Evolutionary conservation across 2,329 filamentous ascomycete genomes (phyloP).

Genomic region (Cordyceps pruinosa): DNA sequence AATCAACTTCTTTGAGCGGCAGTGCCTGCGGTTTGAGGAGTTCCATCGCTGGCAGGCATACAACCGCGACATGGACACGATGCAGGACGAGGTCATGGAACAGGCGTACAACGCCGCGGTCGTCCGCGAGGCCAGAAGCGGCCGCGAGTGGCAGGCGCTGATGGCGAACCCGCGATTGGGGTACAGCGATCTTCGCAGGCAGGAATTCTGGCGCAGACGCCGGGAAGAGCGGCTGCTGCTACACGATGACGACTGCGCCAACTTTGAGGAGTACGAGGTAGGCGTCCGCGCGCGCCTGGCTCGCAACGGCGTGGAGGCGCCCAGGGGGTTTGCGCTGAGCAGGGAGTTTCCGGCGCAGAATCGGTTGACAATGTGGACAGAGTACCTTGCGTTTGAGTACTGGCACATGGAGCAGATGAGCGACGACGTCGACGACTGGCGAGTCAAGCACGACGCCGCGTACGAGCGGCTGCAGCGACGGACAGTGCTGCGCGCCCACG

Average conservation of each 20-base stretch:
- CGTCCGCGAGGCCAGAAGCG: background rate
- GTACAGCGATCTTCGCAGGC: background rate
- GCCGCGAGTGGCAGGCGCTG: background rate
- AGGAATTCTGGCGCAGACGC: background rate
- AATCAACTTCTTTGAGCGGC: background rate
- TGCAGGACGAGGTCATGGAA: constrained; percentile 72
- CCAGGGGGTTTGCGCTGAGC: background rate
- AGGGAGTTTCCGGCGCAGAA: constrained; percentile 16
- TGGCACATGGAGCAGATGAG: constrained; percentile 13
- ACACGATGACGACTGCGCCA: background rate
- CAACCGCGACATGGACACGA: constrained; percentile 48
- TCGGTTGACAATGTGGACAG: constrained; percentile 27
- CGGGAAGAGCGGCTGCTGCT: background rate
- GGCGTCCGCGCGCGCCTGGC: background rate
- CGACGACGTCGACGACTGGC: background rate
- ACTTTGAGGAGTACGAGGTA: background rate
- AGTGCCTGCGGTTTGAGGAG: background rate
- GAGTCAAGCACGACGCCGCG: background rate
- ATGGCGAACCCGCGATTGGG: too few species aligned
- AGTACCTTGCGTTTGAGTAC: constrained; percentile 24
- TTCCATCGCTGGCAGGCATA: background rate
- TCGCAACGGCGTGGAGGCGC: background rate
- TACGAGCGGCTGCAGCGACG: background rate
- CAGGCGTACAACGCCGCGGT: constrained; percentile 25
- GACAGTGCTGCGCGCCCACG: background rate